phyloP scores from a whole-genome alignment of 2,329 filamentous ascomycete genomes.

The Botrytis fabae region DNA sequence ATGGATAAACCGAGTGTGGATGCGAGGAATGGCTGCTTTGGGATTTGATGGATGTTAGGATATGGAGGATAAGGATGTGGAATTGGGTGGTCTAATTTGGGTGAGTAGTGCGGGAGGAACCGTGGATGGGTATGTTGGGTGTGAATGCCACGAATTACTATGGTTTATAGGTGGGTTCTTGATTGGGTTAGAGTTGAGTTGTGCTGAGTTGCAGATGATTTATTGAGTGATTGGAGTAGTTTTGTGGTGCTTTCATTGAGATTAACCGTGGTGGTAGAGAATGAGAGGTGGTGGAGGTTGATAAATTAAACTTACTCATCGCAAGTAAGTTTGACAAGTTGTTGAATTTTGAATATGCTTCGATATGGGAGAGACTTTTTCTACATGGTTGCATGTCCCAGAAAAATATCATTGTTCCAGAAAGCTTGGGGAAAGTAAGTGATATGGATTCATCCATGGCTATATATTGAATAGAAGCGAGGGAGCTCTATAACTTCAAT shows the following conservation, averaged over 20 bases:
- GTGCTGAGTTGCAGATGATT: neutral
- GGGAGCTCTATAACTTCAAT: neutral
- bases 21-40: neutral
- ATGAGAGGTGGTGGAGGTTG: neutral
- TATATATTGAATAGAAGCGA: neutral
- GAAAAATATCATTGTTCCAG: too few species aligned
- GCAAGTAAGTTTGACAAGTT: neutral
- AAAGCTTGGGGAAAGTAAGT: neutral
- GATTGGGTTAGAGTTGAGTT: neutral
- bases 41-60: too few species aligned
- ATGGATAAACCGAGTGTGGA: too few species aligned
- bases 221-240: neutral
- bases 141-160: neutral
- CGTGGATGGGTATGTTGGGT: neutral
- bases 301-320: neutral
- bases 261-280: neutral
- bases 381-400: too few species aligned
- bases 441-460: neutral
- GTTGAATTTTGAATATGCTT: neutral
- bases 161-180: neutral
- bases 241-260: neutral
- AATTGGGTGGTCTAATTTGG: neutral
- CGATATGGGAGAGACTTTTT: fast-evolving
- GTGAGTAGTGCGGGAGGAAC: neutral
- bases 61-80: neutral